phyloP scores from a whole-genome alignment of 2,329 filamentous ascomycete genomes.

The Knoxdaviesia capensis region DNA sequence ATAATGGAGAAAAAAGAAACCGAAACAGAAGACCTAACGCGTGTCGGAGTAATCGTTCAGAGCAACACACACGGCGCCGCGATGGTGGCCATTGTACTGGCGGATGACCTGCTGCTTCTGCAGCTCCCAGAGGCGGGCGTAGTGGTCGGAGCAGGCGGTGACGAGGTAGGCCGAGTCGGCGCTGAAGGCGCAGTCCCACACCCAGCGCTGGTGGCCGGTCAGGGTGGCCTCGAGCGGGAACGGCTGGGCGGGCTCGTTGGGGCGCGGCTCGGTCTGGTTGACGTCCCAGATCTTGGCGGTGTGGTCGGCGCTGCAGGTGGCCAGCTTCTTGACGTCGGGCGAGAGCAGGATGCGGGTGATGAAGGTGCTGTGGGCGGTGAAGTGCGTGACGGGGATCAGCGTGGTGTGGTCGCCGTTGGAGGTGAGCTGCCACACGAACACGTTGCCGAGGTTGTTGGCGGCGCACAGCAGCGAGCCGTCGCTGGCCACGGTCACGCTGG shows the following conservation, averaged over 20 bases:
- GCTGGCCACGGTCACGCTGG: slow-evolving; percentile 87
- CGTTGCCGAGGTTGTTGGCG: slow-evolving; percentile 81
- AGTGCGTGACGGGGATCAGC: slow-evolving; percentile 71
- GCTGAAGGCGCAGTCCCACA: slow-evolving; percentile 93
- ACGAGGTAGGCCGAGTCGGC: slow-evolving; percentile 86
- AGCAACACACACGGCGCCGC: slow-evolving; percentile 80
- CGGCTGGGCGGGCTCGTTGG: slow-evolving; percentile 25
- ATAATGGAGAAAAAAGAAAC: not conserved
- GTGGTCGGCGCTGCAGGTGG: slow-evolving; percentile 85
- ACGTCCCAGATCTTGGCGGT: slow-evolving; percentile 93
- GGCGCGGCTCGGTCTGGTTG: slow-evolving; percentile 37
- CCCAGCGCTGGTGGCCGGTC: slow-evolving; percentile 83
- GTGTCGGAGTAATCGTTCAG: slow-evolving; percentile 66
- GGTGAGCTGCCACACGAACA: slow-evolving; percentile 91
- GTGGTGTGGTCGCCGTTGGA: slow-evolving; percentile 67
- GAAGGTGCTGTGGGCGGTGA: slow-evolving; percentile 79
- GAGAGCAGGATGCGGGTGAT: slow-evolving; percentile 83
- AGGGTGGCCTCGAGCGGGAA: slow-evolving; percentile 75
- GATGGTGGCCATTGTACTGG: slow-evolving; percentile 88
- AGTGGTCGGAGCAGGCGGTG: slow-evolving; percentile 85
- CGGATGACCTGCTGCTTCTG: slow-evolving; percentile 72
- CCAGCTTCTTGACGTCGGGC: slow-evolving; percentile 82
- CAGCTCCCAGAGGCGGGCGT: slow-evolving; percentile 80
- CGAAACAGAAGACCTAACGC: not conserved
- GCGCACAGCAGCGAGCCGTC: slow-evolving; percentile 87